Evolutionary conservation across 2,329 filamentous ascomycete species (phyloP), one percentile per base, ranked within the genome.

Genomic region (Coniochaeta ligniaria): DNA sequence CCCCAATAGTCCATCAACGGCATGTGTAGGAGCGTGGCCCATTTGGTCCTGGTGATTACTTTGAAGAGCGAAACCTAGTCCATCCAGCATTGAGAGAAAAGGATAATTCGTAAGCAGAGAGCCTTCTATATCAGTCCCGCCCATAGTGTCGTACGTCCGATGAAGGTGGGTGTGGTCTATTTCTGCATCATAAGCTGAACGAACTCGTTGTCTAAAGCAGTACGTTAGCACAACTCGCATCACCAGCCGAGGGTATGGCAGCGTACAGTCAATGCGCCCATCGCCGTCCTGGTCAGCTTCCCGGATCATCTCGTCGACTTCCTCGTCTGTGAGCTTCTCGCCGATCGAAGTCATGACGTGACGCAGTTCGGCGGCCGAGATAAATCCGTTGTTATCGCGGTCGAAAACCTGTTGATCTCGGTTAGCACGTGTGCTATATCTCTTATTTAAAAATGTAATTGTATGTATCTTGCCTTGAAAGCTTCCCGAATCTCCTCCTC

Each of bases 151-250:
- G 47, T 52, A 52, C 47, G 24, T n/a, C 47, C 47, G 43, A 22
- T 31, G 24, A 52, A 12, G 16, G n/a, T n/a, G 24, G 3, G 24
- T 3, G 14, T 28, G 57, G 58, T 59, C 82, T 91, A 94, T 83
- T 94, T 94, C 84, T 95, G 91, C 91, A 95, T 94, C 91, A 95
- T 95, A 74, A 95, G 87, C 80, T 95, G 91, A 69, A 95, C 91
- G 73, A 95, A 95, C 78, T 95, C 91, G 81, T 94, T 94, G 80
- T 94, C 90, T 94, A 69, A 17, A 45, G 24, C 17, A 35, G 36
- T 47, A 11, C 8, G 62, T 71, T 74, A 71, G 74, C 63, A 41
- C 17, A 17, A 33, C n/a, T 26, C 16, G n/a, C 26, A n/a, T 22
- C n/a, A 26, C 1, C 59, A 33, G 17, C 14, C 47, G 26, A 52